Base-by-base conservation (phyloP, 2,329 filamentous ascomycete species). In the Hymenoscyphus infarciens region DNA sequence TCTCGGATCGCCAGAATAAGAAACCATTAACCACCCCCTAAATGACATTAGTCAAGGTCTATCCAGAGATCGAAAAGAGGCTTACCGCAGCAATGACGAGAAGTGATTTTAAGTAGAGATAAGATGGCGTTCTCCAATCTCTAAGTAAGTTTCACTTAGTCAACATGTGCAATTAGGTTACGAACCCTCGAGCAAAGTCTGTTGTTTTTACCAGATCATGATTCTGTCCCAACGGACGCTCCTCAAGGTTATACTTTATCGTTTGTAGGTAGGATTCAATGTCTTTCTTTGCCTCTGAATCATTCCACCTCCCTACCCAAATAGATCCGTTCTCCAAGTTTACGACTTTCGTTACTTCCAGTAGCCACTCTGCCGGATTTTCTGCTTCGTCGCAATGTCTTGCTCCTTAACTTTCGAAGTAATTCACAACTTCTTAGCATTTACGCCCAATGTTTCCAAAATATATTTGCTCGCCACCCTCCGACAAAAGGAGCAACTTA, bases 361-460 rank as follows among this genome's bases (percentile, higher is more conserved):
- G 74, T 87, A 92, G 91, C 87, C 88, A 92, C 75, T 93, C 90
- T 27, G 90, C 90, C 87, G 90, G 90, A 76, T 94, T 94, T 35
- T 87, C 87, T 15, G 83, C 84, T 1, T 78, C 70, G 1, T 86
- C 87, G 73, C 89, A 92, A 27, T 79, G 72, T 38, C 79, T 79
- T 1, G 85, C 88, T 60, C 88, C 86, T 66, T 89, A 84, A 59
- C 84, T 81, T 74, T 91, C 88, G 69, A 94, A 93, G 77, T 94
- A 94, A 66, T 79, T 79, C 16, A 62, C 57, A 2, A 68, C 58
- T 13, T 55, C 62, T n/a, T 57, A n/a, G 25, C 62, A 61, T 31
- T 68, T 57, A 19, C 62, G 25, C 66, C 90, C 90, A 65, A 93
- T 87, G 6, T 91, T 85, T 61, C 59, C 39, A 59, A 59, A 59